Percentiles rank a stretch among this genome's conserved stretches.
These are phyloP conservation scores for Trichoderma arundinaceum DNA, from an alignment of 2,329 filamentous ascomycete genomes.

Conservation along the genomic window DNA sequence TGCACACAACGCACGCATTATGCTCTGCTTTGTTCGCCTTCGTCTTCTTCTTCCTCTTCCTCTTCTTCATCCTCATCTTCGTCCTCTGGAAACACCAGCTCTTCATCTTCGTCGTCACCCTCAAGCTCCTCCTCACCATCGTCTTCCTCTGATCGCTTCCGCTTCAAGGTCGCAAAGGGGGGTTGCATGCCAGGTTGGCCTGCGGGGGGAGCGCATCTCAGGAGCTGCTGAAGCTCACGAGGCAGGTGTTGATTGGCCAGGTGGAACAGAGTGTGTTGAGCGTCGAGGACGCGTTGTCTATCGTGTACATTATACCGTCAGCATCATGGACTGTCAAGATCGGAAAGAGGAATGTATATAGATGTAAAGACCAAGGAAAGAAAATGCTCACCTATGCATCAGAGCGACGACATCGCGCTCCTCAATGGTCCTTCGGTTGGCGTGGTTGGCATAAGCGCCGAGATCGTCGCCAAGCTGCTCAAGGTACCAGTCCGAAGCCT, in stretches of 20 bases:
- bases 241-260: slow-evolving; percentile 84
- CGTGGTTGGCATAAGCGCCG: slow-evolving; percentile 79
- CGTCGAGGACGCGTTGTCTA: slow-evolving; percentile 78
- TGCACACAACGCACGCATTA: too few species aligned
- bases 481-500: slow-evolving; percentile 90
- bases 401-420: slow-evolving; percentile 81
- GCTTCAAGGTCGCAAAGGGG: slow-evolving; percentile 37
- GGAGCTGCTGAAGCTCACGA: slow-evolving; percentile 79
- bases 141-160: slow-evolving; percentile 37
- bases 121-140: slow-evolving; percentile 44
- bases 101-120: neutral
- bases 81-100: slow-evolving; percentile 24
- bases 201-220: slow-evolving; percentile 67
- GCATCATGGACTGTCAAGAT: neutral
- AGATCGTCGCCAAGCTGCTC: slow-evolving; percentile 84
- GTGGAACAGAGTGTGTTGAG: slow-evolving; percentile 77
- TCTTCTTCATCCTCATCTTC: slow-evolving; percentile 7
- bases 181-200: slow-evolving; percentile 48
- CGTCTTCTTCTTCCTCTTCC: slow-evolving; percentile 39
- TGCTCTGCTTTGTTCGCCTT: too few species aligned
- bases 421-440: slow-evolving; percentile 82
- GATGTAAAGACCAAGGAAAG: slow-evolving; percentile 38
- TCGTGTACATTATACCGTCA: slow-evolving; percentile 31
- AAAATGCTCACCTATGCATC: slow-evolving; percentile 75
- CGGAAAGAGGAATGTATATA: neutral